Percentiles rank a stretch among this genome's conserved stretches.
phyloP scores from a whole-genome alignment of 2,329 filamentous ascomycete species.

The Cytospora piceicola region DNA sequence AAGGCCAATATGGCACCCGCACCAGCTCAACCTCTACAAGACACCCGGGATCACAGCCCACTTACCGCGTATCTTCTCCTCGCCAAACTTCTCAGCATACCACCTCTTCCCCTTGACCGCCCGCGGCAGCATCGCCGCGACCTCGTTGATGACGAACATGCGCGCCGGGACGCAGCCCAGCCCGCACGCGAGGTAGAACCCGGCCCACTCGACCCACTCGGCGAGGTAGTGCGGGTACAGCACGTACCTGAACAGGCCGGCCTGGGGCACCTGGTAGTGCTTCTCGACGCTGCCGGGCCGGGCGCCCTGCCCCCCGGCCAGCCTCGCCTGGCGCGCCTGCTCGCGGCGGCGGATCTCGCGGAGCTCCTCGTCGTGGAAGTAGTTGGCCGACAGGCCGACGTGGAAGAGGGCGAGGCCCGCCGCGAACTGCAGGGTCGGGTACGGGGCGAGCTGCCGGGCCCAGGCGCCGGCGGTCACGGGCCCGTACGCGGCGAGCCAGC shows the following conservation, averaged over 20 bases:
- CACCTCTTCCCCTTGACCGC: slow-evolving; percentile 80
- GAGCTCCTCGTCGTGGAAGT: slow-evolving; percentile 87
- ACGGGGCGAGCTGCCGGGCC: slow-evolving; percentile 45
- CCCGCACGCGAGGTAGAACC: slow-evolving; percentile 79
- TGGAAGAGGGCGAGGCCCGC: slow-evolving; percentile 76
- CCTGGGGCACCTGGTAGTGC: slow-evolving; percentile 84
- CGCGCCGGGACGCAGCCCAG: slow-evolving; percentile 73
- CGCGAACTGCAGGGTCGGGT: slow-evolving; percentile 51
- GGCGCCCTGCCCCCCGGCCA: slow-evolving; percentile 41
- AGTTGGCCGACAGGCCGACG: slow-evolving; percentile 76
- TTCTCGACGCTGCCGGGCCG: slow-evolving; percentile 63
- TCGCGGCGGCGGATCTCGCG: slow-evolving; percentile 81
- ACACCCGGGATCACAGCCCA: slow-evolving; percentile 71
- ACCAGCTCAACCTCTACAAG: slow-evolving; percentile 34
- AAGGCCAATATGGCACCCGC: slow-evolving; percentile 42
- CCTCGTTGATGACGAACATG: slow-evolving; percentile 82
- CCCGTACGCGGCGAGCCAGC: slow-evolving; percentile 83
- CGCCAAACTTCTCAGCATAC: slow-evolving; percentile 88
- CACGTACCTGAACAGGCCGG: slow-evolving; percentile 80
- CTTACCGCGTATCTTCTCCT: slow-evolving; percentile 73
- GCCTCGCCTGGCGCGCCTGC: slow-evolving; percentile 57
- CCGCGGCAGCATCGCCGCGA: slow-evolving; percentile 87
- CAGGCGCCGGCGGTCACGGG: slow-evolving; percentile 62
- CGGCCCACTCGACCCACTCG: slow-evolving; percentile 96
- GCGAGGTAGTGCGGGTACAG: slow-evolving; percentile 93